Evolutionary conservation across 306 rosid genomes (phyloP).

Genomic region (Quillaja saponaria): DNA sequence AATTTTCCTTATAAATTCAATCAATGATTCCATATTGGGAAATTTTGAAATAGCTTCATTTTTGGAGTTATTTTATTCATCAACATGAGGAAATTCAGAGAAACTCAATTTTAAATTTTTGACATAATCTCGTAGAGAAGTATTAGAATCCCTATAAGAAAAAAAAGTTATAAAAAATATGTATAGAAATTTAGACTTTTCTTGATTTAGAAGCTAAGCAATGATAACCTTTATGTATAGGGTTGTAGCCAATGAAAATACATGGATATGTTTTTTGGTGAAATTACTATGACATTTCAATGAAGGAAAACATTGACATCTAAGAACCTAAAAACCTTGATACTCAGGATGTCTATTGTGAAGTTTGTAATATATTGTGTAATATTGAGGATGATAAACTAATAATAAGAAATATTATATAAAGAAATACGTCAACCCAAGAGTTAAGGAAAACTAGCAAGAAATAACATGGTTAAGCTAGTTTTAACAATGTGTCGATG

Average conservation of each 20-base stretch:
- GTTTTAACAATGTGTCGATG: not conserved
- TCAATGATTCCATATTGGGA: too few species aligned
- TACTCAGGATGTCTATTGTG: not conserved
- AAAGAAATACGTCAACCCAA: not conserved
- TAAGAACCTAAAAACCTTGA: not conserved
- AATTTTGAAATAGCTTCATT: too few species aligned
- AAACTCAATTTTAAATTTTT: not conserved
- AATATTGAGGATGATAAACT: not conserved
- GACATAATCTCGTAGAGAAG: too few species aligned
- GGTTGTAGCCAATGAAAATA: not conserved
- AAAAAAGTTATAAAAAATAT: not conserved
- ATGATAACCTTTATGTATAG: not conserved
- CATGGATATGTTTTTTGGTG: not conserved
- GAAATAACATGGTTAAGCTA: not conserved
- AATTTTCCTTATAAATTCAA: too few species aligned
- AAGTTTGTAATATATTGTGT: not conserved
- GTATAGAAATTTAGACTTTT: not conserved
- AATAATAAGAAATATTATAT: not conserved
- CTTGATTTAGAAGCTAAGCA: not conserved
- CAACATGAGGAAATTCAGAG: not conserved
- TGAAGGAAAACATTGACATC: not conserved
- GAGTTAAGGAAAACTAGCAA: not conserved
- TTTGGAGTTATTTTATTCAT: too few species aligned
- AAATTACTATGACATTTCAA: not conserved
- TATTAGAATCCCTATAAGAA: not conserved